These are phyloP conservation scores for Boletus patriciae DNA, from an alignment of 768 basidiomycete genomes.

Conservation along the genomic window DNA sequence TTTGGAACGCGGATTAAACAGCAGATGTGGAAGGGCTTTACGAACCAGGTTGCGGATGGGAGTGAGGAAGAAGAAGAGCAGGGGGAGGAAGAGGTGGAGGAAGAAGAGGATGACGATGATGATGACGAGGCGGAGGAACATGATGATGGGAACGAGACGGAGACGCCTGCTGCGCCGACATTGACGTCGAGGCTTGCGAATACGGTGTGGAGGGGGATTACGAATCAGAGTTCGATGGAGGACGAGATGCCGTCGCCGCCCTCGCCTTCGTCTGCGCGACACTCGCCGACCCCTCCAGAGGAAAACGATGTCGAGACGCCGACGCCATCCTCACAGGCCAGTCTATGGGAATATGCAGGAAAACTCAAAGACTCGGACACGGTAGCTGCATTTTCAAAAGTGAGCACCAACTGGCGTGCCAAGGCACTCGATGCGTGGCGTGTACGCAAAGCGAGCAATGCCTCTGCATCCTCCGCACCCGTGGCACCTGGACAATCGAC, in stretches of 20 bases:
- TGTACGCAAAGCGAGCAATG: slow-evolving; percentile 18
- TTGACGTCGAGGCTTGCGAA: slow-evolving; percentile 56
- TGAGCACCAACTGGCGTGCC: slow-evolving; percentile 74
- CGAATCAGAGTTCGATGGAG: slow-evolving; percentile 76
- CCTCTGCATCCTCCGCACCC: slow-evolving; percentile 3
- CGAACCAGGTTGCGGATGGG: slow-evolving; percentile 47
- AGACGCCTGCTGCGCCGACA: slow-evolving; percentile 38
- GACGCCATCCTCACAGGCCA: slow-evolving; percentile 33
- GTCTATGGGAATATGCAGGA: slow-evolving; percentile 70
- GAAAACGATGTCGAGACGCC: slow-evolving; percentile 14
- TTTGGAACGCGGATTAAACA: slow-evolving; percentile 58
- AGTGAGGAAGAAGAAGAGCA: slow-evolving; percentile 30
- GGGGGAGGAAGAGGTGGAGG: slow-evolving; percentile 39
- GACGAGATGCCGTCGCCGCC: slow-evolving; percentile 44
- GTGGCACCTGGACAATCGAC: slow-evolving; percentile 5
- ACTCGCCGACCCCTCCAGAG: slow-evolving; percentile 27
- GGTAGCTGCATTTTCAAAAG: slow-evolving; percentile 67
- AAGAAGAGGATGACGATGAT: slow-evolving; percentile 31
- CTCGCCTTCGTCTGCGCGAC: slow-evolving; percentile 33
- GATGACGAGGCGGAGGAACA: slow-evolving; percentile 26
- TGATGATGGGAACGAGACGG: slow-evolving; percentile 48
- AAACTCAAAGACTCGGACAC: slow-evolving; percentile 74
- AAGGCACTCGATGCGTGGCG: slow-evolving; percentile 45
- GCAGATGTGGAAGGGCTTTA: slow-evolving; percentile 69
- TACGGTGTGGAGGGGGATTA: slow-evolving; percentile 76